phyloP scores from a whole-genome alignment of 2,329 filamentous ascomycete genomes.

The Penicillium sp. region DNA sequence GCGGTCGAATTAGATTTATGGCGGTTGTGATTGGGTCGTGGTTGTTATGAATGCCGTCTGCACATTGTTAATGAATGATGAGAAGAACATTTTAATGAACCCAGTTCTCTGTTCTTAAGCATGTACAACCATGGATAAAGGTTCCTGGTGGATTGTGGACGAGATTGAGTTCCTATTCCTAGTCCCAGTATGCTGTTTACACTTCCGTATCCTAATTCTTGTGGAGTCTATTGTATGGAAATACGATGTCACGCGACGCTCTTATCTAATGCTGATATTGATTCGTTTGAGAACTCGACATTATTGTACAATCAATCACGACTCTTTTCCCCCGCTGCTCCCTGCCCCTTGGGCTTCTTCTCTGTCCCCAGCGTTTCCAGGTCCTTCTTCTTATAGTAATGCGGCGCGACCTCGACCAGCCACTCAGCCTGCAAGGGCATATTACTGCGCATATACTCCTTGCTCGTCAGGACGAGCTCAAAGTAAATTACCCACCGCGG shows the following conservation, averaged over 20 bases:
- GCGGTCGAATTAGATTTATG: slow-evolving; percentile 19
- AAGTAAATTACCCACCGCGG: slow-evolving; percentile 90
- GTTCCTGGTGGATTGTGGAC: too few relatives aligned
- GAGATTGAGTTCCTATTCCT: background rate
- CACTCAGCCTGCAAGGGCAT: slow-evolving; percentile 85
- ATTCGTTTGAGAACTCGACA: background rate
- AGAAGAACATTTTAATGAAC: background rate
- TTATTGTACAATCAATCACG: slow-evolving; percentile 25
- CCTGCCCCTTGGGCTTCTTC: slow-evolving; percentile 71
- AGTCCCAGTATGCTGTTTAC: background rate
- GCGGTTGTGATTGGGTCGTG: slow-evolving; percentile 18
- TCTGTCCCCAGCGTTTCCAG: slow-evolving; percentile 78
- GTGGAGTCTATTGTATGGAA: background rate
- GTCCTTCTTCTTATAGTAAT: slow-evolving; percentile 93
- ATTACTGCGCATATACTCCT: slow-evolving; percentile 90
- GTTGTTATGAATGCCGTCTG: background rate
- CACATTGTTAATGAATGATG: background rate
- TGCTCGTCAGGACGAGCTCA: slow-evolving; percentile 86
- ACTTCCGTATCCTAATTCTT: background rate
- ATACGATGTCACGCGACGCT: background rate
- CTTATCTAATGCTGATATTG: background rate
- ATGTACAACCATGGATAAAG: too few relatives aligned
- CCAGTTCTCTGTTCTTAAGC: background rate
- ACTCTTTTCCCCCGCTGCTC: slow-evolving; percentile 48
- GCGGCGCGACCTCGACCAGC: slow-evolving; percentile 88